Evolutionary conservation across 768 basidiomycete species (phyloP).

Genomic region (Boletus patriciae): DNA sequence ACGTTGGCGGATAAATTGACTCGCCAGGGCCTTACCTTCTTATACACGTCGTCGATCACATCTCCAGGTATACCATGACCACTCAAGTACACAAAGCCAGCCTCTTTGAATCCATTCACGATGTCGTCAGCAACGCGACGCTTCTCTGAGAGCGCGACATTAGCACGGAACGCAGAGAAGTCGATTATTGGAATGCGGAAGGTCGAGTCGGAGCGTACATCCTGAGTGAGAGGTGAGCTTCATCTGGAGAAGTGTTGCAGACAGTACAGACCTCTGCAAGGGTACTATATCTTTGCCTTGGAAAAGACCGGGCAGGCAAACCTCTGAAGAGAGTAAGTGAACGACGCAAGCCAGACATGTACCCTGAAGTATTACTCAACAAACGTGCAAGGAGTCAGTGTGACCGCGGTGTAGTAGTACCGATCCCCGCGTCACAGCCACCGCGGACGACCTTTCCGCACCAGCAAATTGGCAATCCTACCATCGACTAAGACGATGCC

Average conservation of each 20-base stretch:
- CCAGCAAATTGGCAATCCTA: too few species aligned
- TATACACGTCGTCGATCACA: slow-evolving; percentile 59
- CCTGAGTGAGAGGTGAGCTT: slow-evolving; percentile 27
- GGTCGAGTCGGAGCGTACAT: slow-evolving; percentile 36
- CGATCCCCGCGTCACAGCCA: too few species aligned
- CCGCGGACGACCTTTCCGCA: too few species aligned
- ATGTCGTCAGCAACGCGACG: slow-evolving; percentile 63
- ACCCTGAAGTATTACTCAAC: neutral
- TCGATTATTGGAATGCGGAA: slow-evolving; percentile 78
- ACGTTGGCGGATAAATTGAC: slow-evolving; percentile 1
- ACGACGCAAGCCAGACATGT: slow-evolving; percentile 17
- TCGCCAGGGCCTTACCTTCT: slow-evolving; percentile 47
- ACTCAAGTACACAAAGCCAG: slow-evolving; percentile 77
- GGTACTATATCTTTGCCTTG: slow-evolving; percentile 21
- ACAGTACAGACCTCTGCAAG: slow-evolving; percentile 27
- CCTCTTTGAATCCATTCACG: slow-evolving; percentile 74
- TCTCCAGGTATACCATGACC: slow-evolving; percentile 67
- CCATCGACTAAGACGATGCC: too few species aligned
- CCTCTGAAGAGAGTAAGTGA: slow-evolving; percentile 11
- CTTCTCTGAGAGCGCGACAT: slow-evolving; percentile 54
- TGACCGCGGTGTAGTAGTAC: too few species aligned
- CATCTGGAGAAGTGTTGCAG: neutral
- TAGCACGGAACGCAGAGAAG: slow-evolving; percentile 64
- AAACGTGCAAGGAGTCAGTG: too few species aligned
- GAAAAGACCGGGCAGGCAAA: neutral